A percentile compares a stretch with the other conserved stretches of the same genome.
Evolutionary conservation across 2,329 filamentous ascomycete species (phyloP).

Genomic region (Rhynchosporium agropyri): DNA sequence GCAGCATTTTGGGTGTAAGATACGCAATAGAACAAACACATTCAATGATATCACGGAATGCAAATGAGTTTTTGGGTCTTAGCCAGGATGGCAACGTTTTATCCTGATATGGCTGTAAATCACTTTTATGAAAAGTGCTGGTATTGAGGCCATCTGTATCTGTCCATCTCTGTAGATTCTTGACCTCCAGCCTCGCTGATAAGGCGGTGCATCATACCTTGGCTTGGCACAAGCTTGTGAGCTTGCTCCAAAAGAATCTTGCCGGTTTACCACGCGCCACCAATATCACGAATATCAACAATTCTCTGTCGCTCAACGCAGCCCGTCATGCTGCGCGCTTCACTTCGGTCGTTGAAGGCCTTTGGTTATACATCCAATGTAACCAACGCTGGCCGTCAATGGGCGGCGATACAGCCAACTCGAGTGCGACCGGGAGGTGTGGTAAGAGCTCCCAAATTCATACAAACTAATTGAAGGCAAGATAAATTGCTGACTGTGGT

Average conservation of each 20-base stretch:
- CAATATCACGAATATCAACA: conserved; percentile 34
- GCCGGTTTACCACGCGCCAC: conserved; percentile 26
- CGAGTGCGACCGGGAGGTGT: conserved; percentile 41
- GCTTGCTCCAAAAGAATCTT: conserved; percentile 28
- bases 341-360: conserved; percentile 65
- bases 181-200: conserved; percentile 29
- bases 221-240: conserved; percentile 26
- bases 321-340: conserved; percentile 70
- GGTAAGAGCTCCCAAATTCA: conserved; percentile 41
- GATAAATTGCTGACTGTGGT: conserved; percentile 30
- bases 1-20: conserved; percentile 44
- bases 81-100: not conserved
- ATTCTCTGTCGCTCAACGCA: conserved; percentile 42
- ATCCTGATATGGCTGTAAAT: not conserved
- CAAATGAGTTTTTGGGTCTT: not conserved
- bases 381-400: conserved; percentile 60
- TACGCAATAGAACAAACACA: conserved; percentile 44
- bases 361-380: conserved; percentile 57
- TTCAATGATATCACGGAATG: conserved; percentile 25
- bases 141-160: not conserved
- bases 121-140: no score
- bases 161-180: not conserved
- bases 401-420: conserved; percentile 51
- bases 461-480: conserved; percentile 22
- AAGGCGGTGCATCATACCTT: conserved; percentile 20